phyloP scores from a whole-genome alignment of 768 basidiomycete species.

The Lactarius hengduanensis region DNA sequence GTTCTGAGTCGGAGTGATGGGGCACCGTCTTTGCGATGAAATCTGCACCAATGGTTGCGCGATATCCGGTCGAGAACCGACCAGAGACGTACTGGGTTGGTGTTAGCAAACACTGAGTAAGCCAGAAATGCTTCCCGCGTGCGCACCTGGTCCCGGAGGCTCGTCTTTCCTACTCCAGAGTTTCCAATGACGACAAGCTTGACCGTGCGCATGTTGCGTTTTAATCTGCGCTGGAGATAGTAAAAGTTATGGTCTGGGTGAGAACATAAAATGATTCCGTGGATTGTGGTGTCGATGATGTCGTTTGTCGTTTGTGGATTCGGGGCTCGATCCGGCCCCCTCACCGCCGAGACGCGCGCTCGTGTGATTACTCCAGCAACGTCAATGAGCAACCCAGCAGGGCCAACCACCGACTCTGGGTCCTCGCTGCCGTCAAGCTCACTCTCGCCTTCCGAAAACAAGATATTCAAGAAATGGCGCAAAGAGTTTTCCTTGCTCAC shows the following conservation, averaged over 20 bases:
- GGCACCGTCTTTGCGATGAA: conserved; percentile 76
- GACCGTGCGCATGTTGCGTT: conserved; percentile 56
- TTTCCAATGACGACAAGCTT: conserved; percentile 82
- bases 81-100: conserved; percentile 67
- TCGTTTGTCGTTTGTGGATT: neutral
- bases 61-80: conserved; percentile 71
- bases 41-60: conserved; percentile 88
- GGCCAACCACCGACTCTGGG: neutral
- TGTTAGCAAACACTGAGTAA: neutral
- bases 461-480: conserved; percentile 51
- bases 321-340: neutral
- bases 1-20: conserved; percentile 52
- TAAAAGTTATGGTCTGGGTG: neutral
- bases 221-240: neutral
- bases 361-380: neutral
- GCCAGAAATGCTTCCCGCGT: neutral
- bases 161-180: conserved; percentile 85
- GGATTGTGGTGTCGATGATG: neutral
- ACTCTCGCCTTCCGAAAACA: conserved; percentile 30
- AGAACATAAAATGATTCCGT: conserved; percentile 4
- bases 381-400: conserved; percentile 4
- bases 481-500: conserved; percentile 48
- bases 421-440: conserved; percentile 4
- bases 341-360: neutral
- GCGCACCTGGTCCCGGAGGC: conserved; percentile 68